Evolutionary conservation across 2,329 filamentous ascomycete species (phyloP).

Genomic region (Plectosphaerella plurivora): DNA sequence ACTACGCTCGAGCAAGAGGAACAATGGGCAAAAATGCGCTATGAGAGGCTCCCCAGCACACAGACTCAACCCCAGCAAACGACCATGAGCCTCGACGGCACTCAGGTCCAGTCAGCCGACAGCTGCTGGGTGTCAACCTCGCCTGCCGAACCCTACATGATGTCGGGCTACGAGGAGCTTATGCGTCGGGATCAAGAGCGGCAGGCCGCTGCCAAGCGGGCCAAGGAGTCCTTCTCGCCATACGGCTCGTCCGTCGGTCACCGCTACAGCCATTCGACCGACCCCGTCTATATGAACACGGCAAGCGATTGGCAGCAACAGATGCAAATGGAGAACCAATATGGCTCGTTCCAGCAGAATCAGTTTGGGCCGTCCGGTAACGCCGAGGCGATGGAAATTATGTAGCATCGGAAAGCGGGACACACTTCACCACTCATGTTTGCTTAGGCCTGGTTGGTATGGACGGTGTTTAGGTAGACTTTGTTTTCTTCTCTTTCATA

Average conservation of each 20-base stretch:
- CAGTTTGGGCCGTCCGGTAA: constrained; percentile 37
- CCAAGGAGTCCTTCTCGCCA: constrained; percentile 38
- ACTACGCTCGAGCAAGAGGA: constrained; percentile 55
- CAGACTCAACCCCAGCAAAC: constrained; percentile 34
- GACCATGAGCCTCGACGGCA: constrained; percentile 51
- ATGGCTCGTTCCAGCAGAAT: constrained; percentile 58
- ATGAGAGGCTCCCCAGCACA: constrained; percentile 37
- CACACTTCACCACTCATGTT: too few relatives aligned
- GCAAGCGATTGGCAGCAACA: constrained; percentile 31
- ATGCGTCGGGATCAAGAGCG: constrained; percentile 59
- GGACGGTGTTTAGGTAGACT: neutral
- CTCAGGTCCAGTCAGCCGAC: constrained; percentile 45
- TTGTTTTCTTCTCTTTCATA: neutral
- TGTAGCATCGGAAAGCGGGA: constrained; percentile 19
- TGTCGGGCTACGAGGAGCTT: constrained; percentile 71
- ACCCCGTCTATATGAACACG: constrained; percentile 61
- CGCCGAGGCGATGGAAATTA: constrained; percentile 43
- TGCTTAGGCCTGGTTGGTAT: neutral
- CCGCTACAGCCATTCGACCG: constrained; percentile 39
- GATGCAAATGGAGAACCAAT: constrained; percentile 63
- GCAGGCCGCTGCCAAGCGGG: constrained; percentile 4
- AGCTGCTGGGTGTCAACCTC: constrained; percentile 44
- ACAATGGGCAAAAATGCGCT: constrained; percentile 56
- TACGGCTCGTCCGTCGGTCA: constrained; percentile 32
- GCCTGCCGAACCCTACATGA: constrained; percentile 77